phyloP scores from a whole-genome alignment of 2,329 filamentous ascomycete species.

The Aspergillus pseudoterreus region DNA sequence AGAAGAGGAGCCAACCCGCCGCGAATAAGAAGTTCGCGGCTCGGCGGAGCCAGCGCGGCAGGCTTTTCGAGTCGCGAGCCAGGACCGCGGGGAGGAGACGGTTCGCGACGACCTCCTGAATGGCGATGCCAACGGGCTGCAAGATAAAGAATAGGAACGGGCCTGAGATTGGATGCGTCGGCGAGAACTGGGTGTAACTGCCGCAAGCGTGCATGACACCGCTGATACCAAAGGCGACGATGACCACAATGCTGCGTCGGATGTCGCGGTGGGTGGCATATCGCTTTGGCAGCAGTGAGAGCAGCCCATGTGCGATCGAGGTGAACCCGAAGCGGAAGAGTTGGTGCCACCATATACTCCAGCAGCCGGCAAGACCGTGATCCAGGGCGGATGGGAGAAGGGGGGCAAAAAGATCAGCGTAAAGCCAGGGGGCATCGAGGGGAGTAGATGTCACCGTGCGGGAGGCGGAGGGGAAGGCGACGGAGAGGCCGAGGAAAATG shows the following conservation, averaged over 20 bases:
- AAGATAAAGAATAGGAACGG: conserved; percentile 67
- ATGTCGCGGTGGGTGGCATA: conserved; percentile 13
- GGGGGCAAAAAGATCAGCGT: conserved; percentile 56
- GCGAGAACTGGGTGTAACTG: conserved; percentile 62
- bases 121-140: conserved; percentile 62
- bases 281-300: conserved; percentile 23
- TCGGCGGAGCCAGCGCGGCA: conserved; percentile 49
- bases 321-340: conserved; percentile 65
- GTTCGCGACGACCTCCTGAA: conserved; percentile 47
- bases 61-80: not conserved
- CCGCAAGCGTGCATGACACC: conserved; percentile 64
- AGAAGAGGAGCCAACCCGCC: conserved; percentile 64
- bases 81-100: conserved; percentile 24
- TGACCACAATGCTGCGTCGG: conserved; percentile 20
- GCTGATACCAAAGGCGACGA: conserved; percentile 33
- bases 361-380: conserved; percentile 72
- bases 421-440: conserved; percentile 59
- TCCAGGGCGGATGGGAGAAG: conserved; percentile 45
- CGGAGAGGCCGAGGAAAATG: conserved; percentile 52
- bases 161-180: conserved; percentile 52
- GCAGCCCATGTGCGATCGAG: conserved; percentile 38
- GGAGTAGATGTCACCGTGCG: conserved; percentile 59
- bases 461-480: conserved; percentile 50
- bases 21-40: conserved; percentile 61
- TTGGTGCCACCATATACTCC: conserved; percentile 90